These are phyloP conservation scores for Simmondsia chinensis DNA, from an alignment of 148 eudicot genomes.

Conservation along the genomic window DNA sequence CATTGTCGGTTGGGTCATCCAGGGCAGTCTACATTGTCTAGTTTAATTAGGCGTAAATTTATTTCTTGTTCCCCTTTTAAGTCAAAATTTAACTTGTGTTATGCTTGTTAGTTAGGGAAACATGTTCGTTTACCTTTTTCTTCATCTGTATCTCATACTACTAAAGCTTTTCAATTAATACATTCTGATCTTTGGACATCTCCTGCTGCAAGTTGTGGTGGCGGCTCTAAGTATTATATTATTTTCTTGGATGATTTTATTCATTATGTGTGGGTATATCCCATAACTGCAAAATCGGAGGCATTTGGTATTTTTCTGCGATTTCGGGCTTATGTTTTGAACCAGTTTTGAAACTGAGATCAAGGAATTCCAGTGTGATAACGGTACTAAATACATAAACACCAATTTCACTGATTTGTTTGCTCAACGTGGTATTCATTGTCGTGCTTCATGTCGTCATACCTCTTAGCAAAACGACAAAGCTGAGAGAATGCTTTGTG, in stretches of 20 bases:
- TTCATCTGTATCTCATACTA: constrained; percentile 2
- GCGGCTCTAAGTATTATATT: constrained; percentile 11
- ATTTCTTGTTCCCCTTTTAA: no score
- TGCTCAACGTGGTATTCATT: not conserved
- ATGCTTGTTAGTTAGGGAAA: constrained; percentile 2
- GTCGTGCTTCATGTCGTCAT: constrained; percentile 3
- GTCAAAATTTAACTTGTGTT: no score
- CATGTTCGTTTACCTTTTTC: constrained; percentile 8
- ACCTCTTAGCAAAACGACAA: constrained; percentile 12
- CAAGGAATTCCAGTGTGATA: constrained; percentile 13
- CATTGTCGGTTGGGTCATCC: no score
- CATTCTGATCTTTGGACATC: constrained; percentile 22
- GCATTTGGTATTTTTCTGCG: not conserved
- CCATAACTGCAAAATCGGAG: constrained; percentile 2
- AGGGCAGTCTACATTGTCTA: no score
- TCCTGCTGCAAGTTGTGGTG: constrained; percentile 1
- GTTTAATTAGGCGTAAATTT: no score
- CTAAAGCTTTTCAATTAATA: constrained; percentile 6
- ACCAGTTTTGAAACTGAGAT: constrained; percentile 1
- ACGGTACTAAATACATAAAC: constrained; percentile 8
- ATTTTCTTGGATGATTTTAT: constrained; percentile 9
- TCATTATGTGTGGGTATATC: constrained; percentile 10
- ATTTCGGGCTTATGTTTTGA: not conserved
- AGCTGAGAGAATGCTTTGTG: constrained; percentile 5
- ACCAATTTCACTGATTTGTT: not conserved